A percentile compares a stretch with the other conserved stretches of the same genome.
These are phyloP conservation scores for Aspergillus incahuasiensis DNA, from an alignment of 495 filamentous ascomycete species.

Conservation along the genomic window DNA sequence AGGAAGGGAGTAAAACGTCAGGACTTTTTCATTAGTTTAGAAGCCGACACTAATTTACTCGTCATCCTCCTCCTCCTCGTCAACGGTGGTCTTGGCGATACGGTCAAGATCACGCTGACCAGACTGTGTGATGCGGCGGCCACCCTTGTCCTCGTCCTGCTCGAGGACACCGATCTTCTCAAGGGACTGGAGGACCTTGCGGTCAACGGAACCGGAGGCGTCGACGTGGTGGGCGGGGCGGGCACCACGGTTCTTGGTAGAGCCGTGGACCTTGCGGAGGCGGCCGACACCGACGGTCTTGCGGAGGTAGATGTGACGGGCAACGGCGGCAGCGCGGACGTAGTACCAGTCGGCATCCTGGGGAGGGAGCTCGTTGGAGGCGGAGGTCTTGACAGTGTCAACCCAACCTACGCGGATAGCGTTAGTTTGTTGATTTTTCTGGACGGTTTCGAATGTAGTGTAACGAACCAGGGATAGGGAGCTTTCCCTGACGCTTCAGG, in stretches of 20 bases:
- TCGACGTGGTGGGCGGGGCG: slow-evolving; percentile 93
- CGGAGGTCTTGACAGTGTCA: slow-evolving; percentile 97
- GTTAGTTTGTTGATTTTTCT: not conserved
- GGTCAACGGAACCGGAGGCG: slow-evolving; percentile 89
- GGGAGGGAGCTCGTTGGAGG: slow-evolving; percentile 92
- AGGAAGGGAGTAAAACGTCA: slow-evolving; percentile 32
- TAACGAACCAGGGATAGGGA: slow-evolving; percentile 80
- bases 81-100: slow-evolving; percentile 54
- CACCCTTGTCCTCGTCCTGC: slow-evolving; percentile 94
- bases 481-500: slow-evolving; percentile 98
- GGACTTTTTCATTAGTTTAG: slow-evolving; percentile 36
- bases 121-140: slow-evolving; percentile 90
- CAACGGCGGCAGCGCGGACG: slow-evolving; percentile 91
- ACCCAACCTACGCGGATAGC: slow-evolving; percentile 71
- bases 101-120: slow-evolving; percentile 99
- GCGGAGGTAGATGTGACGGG: slow-evolving; percentile 97
- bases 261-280: slow-evolving; percentile 88
- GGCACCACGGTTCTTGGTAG: slow-evolving; percentile 91
- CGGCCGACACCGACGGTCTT: slow-evolving; percentile 98
- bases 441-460: not conserved
- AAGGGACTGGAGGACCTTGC: slow-evolving; percentile 90
- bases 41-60: slow-evolving; percentile 39
- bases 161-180: slow-evolving; percentile 99
- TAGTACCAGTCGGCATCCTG: slow-evolving; percentile 98
- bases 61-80: slow-evolving; percentile 48